Base-by-base conservation (phyloP, 2,329 filamentous ascomycete species). In the Capronia coronata region DNA sequence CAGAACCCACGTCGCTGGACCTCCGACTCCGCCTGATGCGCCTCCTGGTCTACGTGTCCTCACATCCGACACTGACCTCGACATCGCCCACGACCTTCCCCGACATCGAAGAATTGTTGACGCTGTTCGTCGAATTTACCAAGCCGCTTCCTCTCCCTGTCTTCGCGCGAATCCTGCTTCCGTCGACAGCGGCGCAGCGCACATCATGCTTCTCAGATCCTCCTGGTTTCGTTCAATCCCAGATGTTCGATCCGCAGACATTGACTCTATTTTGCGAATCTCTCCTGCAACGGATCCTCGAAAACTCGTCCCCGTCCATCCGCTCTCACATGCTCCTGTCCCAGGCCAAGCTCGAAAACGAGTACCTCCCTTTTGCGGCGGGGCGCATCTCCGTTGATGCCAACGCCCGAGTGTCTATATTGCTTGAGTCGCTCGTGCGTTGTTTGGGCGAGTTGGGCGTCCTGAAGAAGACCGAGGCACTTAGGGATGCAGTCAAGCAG, bases 361-460 rank as follows among this genome's bases (percentile, higher is more conserved):
- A 81, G 60, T 90, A 81, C 63, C 73, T 88, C 1, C 79, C 79
- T 0, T 81, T 76, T 56, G 72, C 83, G 0, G 84, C 86, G 1
- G 82, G 78, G 51, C 79, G 75, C 0, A 70, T 76, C 11, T 74
- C 72, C 5, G 65, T 76, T 0, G 75, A 79, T 16, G 84, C 88
- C 55, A 90, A 93, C 59, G 82, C 83, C 22, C 86, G 85, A 63
- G 73, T 90, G 30, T 82, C 83, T 1, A 67, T 90, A 8, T 65
- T 86, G 23, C 68, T 88, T 0, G 87, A 91, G 67, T 74, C 73
- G 1, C 66, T 87, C 43, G 61, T 87, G 23, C 74, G 81, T 39
- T 67, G 82, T 5, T 65, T 81, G 22, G 68, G 64, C 10, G 63
- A 61, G 11, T 61, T 62, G 25, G 63, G 65, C 1, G 57, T 64